Evolutionary conservation across 1,284 basidiomycete species (phyloP), one percentile per base, ranked within the genome.

Genomic region (Coniferiporia weirii): DNA sequence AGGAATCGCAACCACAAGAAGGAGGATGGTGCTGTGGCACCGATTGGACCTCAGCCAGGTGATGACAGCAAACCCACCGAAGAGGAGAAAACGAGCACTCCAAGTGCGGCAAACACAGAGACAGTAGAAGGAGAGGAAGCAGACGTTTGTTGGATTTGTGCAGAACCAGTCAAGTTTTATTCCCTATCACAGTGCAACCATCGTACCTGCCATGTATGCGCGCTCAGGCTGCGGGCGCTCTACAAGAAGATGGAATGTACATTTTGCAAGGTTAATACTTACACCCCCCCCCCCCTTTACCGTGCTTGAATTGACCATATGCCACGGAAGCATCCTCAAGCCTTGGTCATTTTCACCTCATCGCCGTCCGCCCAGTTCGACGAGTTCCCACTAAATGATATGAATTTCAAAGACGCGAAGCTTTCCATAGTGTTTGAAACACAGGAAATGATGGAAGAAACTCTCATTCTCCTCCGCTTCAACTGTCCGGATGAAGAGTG

Each of bases 191-290:
- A 89, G 53, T 99, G 96, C 75, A 93, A 94, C 69, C 96, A 99
- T 71, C 79, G 89, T 46, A 94, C 91, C 6, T 96, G 93, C 74
- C 92, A 95, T 74, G 87, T 97, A 58, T 99, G 96, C 69, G 88
- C 93, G 1, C 75, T 98, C 52, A 83, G 96, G n/a, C 75, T 99
- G 27, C 77, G 95, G 34, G 94, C 93, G 1, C 78, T 99, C 59
- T 99, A 98, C 79, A 98, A 98, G 76, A 92, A 89, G 70, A 75
- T 75, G 57, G 92, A 96, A 13, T 99, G 96, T 72, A 94, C 95
- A 1, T 97, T 97, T 71, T 99, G 97, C 82, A 99, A 98, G 81
- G 91, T 89, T 56, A 6, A 43, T 50, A 54, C 36, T 15, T 19
- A 45, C 34, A 54, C 54, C 32, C 55, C 9, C 53, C 12, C 17